Conservation (phyloP, 2,329 filamentous ascomycete genomes). For the Ophiostoma ips region DNA sequence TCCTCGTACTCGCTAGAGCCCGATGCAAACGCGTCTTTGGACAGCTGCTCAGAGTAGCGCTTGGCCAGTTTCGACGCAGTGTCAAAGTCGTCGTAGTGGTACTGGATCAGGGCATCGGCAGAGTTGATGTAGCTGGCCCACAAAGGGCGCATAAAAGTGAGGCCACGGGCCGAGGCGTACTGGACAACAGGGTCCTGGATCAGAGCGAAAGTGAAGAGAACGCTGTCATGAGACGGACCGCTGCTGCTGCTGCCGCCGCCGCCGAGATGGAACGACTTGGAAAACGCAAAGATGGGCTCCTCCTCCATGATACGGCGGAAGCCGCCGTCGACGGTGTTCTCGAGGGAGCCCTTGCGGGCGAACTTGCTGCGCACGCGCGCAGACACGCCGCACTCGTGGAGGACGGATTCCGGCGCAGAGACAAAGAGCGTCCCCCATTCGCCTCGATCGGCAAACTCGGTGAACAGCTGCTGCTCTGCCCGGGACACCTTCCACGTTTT, state of each 20-base stretch:
- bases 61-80: constrained; percentile 47
- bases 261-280: constrained; percentile 43
- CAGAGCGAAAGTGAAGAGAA: constrained; percentile 62
- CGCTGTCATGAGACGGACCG: constrained; percentile 29
- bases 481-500: constrained; percentile 56
- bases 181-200: constrained; percentile 67
- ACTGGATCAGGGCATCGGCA: constrained; percentile 48
- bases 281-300: constrained; percentile 70
- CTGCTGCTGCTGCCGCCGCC: neutral
- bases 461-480: constrained; percentile 52
- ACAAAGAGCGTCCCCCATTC: constrained; percentile 80
- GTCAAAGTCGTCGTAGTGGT: constrained; percentile 61
- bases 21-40: constrained; percentile 56
- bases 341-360: constrained; percentile 49
- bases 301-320: constrained; percentile 62
- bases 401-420: constrained; percentile 51
- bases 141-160: constrained; percentile 63
- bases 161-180: constrained; percentile 59
- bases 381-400: constrained; percentile 60
- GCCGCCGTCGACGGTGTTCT: constrained; percentile 33
- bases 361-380: constrained; percentile 53
- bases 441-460: constrained; percentile 57
- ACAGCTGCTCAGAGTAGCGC: constrained; percentile 59
- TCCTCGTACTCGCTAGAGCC: constrained; percentile 63
- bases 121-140: constrained; percentile 63